These are phyloP conservation scores for Sporothrix pallida DNA, from an alignment of 2,329 filamentous ascomycete genomes.

Conservation along the genomic window DNA sequence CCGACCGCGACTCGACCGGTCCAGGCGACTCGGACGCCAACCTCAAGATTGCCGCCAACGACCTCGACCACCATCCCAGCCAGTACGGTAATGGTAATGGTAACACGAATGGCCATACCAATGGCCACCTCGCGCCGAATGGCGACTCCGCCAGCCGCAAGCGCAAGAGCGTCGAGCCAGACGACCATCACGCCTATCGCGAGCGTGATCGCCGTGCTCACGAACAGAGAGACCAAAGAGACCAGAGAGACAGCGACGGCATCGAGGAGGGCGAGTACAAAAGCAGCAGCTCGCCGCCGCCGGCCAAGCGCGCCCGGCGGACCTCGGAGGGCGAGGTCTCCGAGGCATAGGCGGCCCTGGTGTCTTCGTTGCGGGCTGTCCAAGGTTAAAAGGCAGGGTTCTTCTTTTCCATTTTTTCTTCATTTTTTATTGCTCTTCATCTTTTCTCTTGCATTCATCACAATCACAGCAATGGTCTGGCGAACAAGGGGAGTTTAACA, in stretches of 20 bases:
- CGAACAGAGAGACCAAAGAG: slow-evolving; percentile 40
- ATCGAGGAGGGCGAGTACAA: slow-evolving; percentile 43
- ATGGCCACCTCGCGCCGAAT: background rate
- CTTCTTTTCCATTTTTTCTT: slow-evolving; percentile 6
- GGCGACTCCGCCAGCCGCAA: slow-evolving; percentile 1
- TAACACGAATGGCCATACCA: background rate
- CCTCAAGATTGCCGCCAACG: slow-evolving; percentile 45
- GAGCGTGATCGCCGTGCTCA: slow-evolving; percentile 38
- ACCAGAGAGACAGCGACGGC: slow-evolving; percentile 41
- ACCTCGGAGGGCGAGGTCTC: slow-evolving; percentile 11
- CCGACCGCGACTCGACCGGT: slow-evolving; percentile 14
- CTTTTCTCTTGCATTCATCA: background rate
- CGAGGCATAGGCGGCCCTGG: too few relatives aligned
- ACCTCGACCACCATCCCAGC: slow-evolving; percentile 40
- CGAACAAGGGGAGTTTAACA: slow-evolving; percentile 1
- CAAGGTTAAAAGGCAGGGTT: background rate
- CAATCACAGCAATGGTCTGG: slow-evolving; percentile 5
- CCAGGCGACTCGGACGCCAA: slow-evolving; percentile 45
- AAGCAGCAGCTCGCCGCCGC: slow-evolving; percentile 17
- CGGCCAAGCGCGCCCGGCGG: slow-evolving; percentile 35
- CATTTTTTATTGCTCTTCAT: background rate
- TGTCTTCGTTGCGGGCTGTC: too few relatives aligned
- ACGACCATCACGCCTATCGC: slow-evolving; percentile 28
- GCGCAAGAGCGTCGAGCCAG: slow-evolving; percentile 41
- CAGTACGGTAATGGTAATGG: background rate